A percentile compares a stretch with the other conserved stretches of the same genome.
Conservation (phyloP, 2,329 filamentous ascomycete genomes). For the Ceratocystis albifundus region DNA sequence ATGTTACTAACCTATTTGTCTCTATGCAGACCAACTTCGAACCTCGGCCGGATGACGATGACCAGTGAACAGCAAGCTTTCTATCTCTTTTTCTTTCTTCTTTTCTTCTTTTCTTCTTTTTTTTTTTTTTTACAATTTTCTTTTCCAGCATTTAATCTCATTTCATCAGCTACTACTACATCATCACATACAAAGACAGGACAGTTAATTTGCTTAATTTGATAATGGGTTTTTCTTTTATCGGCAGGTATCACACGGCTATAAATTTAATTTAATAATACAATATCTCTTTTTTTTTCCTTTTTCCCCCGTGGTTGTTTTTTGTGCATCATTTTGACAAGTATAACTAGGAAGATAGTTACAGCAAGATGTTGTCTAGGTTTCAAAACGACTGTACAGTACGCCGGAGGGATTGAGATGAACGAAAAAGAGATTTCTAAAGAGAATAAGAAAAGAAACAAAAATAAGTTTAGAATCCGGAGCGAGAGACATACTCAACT, state of each 20-base stretch:
- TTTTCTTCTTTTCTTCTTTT: background rate
- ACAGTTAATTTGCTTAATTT: too few species aligned
- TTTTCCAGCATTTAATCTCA: background rate
- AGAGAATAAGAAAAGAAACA: slow-evolving; percentile 13
- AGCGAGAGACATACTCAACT: too few species aligned
- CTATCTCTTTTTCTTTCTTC: background rate
- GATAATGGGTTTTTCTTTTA: background rate
- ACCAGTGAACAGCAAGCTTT: slow-evolving; percentile 28
- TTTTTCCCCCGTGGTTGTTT: background rate
- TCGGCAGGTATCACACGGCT: background rate
- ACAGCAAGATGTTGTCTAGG: too few species aligned
- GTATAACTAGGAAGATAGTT: background rate
- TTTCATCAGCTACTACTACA: too few species aligned
- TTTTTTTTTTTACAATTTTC: too few species aligned
- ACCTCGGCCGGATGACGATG: slow-evolving; percentile 50
- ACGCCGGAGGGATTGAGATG: background rate
- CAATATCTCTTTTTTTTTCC: background rate
- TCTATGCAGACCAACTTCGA: slow-evolving; percentile 53
- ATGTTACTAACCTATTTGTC: background rate
- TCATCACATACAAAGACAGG: too few species aligned
- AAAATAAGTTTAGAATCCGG: background rate
- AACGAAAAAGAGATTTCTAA: background rate
- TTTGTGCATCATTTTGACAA: background rate
- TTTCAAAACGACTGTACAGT: background rate
- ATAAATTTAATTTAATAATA: slow-evolving; percentile 12